Percentiles rank a stretch among this genome's conserved stretches.
Conservation (phyloP, 805 yeast species). For the Candida glaebosa region DNA sequence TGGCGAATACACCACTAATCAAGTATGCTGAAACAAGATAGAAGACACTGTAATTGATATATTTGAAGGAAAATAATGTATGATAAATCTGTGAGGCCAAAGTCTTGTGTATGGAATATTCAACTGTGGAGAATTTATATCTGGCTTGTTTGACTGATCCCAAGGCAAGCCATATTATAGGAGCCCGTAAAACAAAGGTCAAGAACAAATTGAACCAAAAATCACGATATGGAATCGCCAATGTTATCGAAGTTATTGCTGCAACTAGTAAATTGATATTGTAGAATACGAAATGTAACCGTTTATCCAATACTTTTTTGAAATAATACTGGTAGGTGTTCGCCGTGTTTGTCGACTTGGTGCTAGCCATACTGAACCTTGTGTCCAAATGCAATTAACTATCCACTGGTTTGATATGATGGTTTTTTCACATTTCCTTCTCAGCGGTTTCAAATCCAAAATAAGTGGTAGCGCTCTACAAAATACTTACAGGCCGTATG, state of each 20-base stretch:
- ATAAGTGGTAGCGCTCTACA: background rate
- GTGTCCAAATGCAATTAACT: background rate
- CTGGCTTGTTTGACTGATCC: conserved; percentile 24
- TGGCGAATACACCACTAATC: conserved; percentile 21
- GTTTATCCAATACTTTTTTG: conserved; percentile 26
- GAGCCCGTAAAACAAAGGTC: conserved; percentile 23
- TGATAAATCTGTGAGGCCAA: conserved; percentile 28
- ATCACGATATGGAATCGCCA: conserved; percentile 25
- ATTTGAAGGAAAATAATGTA: conserved; percentile 17
- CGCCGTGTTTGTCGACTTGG: conserved; percentile 2
- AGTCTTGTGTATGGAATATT: conserved; percentile 28
- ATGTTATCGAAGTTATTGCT: conserved; percentile 18
- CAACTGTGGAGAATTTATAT: conserved; percentile 24
- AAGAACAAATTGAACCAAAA: conserved; percentile 30
- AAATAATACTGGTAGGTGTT: conserved; percentile 24
- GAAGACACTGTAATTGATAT: conserved; percentile 14
- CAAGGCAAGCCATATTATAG: conserved; percentile 28
- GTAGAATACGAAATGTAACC: conserved; percentile 34
- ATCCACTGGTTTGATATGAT: background rate
- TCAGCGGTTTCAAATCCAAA: background rate
- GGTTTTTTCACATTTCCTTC: conserved; percentile 1
- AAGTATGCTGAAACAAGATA: conserved; percentile 22
- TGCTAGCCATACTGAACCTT: conserved; percentile 1
- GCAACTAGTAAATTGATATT: conserved; percentile 24
- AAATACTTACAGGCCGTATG: too few species aligned